Evolutionary conservation across 495 filamentous ascomycete species (phyloP), one percentile per base, ranked within the genome.

Genomic region (Cladorrhinum samala): DNA sequence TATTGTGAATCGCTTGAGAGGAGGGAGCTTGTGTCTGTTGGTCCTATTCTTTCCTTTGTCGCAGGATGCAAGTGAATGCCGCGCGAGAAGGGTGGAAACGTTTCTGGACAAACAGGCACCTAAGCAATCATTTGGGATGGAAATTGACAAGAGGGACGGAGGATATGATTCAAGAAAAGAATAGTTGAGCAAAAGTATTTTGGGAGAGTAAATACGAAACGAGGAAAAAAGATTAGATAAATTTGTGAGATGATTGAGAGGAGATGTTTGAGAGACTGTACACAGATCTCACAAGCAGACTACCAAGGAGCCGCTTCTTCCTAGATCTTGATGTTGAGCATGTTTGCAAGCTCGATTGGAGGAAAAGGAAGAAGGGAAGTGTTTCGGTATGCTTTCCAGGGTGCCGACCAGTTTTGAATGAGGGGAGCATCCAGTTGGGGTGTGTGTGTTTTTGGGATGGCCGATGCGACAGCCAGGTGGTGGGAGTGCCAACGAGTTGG

Each of bases 41-140:
- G 58, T 53, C 54, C 47, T 50, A 54, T 62, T 65, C 27, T 58
- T n/a, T 64, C 64, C 59, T 65, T 63, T 64, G 64, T 70, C 70
- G 65, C 64, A 64, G 59, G 62, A 66, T 59, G 66, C 72, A 74
- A 74, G 67, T 73, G 62, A 76, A 74, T 76, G 72, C 71, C 67
- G 65, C 72, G 60, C 69, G 64, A 71, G 56, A 54, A 54, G 64
- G 59, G 5, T 5, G 58, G 49, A 63, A 66, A 63, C 50, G 42
- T 44, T 50, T 20, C 61, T 64, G 66, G 61, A 59, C 61, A 62
- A 62, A 57, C 65, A 60, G 58, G 54, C 60, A 54, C 51, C 41
- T 52, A 63, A 54, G 52, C 59, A 63, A 54, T 53, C 57, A 61
- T 62, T 5, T 41, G 50, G 58, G 52, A 59, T n/a, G n/a, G n/a